Evolutionary conservation across 331 rosid species (phyloP), one percentile per base, ranked within the genome.

Genomic region (Stylosanthes scabra): DNA sequence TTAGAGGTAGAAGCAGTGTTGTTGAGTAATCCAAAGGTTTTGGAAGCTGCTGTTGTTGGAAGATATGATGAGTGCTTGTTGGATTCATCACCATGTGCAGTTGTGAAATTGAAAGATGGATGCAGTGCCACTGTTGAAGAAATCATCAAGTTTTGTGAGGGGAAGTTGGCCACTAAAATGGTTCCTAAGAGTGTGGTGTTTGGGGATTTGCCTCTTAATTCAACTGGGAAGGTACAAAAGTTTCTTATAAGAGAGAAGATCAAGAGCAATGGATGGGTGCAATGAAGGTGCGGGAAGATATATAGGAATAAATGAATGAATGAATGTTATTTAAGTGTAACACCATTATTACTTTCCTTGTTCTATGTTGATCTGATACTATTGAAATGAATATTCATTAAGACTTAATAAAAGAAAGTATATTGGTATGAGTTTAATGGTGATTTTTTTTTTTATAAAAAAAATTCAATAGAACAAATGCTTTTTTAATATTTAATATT

Each of bases 191-290:
- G 41, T 25, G 83, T 91, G 40, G 50, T 89, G 0, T 91, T 93
- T 75, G 96, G 83, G 52, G 94, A 93, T 81, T 75, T 93, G 84
- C 96, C 92, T 11, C 65, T 85, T 40, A 93, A 82, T 82, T 86
- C 98, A n/a, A 89, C 90, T 8, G 97, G 98, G 44, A 93, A 91
- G 76, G 86, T 89, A 4, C 96, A 93, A 57, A 93, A 93, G 34
- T 88, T 85, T 82, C 59, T 76, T 7, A 84, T 89, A 9, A 87
- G 90, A 56, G 85, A 89, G 66, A 88, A 74, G 72, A 84, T 80
- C 27, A 82, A 51, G 47, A 51, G 72, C 40, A 46, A 63, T 45
- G 71, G 55, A 44, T 75, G 78, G 72, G 72, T 10, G 50, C 25
- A 51, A 61, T 27, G 63, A 61, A 12, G 42, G 45, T 14, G 42